These are phyloP conservation scores for Pseudopithomyces chartarum DNA, from an alignment of 2,329 filamentous ascomycete species.

Conservation along the genomic window DNA sequence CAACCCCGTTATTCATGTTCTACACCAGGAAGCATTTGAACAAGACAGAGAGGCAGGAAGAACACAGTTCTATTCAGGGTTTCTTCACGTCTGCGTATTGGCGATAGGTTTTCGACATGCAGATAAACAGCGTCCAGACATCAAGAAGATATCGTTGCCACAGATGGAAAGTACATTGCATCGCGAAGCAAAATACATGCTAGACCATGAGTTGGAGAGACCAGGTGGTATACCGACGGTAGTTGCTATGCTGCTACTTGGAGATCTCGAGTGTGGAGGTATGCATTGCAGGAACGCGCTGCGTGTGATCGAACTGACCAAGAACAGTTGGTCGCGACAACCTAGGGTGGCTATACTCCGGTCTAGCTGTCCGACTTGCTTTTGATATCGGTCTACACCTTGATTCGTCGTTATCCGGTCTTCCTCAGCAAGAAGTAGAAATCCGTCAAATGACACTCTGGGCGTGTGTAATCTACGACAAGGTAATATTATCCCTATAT, in stretches of 20 bases:
- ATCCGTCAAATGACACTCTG: slow-evolving; percentile 59
- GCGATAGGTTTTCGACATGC: slow-evolving; percentile 60
- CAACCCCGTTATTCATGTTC: slow-evolving; percentile 55
- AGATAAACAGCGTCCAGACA: slow-evolving; percentile 55
- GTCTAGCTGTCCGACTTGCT: slow-evolving; percentile 42
- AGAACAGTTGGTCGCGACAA: slow-evolving; percentile 56
- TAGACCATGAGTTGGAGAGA: slow-evolving; percentile 59
- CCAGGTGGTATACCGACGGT: slow-evolving; percentile 60
- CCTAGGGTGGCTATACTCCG: slow-evolving; percentile 60
- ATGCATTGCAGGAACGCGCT: background rate
- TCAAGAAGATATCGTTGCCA: slow-evolving; percentile 53
- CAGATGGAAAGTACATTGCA: slow-evolving; percentile 59
- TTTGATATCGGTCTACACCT: slow-evolving; percentile 51
- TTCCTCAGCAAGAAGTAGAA: slow-evolving; percentile 54
- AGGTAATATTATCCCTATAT: slow-evolving; percentile 30
- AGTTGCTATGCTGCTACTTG: slow-evolving; percentile 57
- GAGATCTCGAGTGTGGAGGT: slow-evolving; percentile 58
- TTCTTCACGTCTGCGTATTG: slow-evolving; percentile 58
- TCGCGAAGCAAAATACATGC: slow-evolving; percentile 60
- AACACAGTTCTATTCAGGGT: slow-evolving; percentile 57
- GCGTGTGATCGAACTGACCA: slow-evolving; percentile 1
- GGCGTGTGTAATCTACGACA: slow-evolving; percentile 60
- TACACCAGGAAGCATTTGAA: slow-evolving; percentile 58
- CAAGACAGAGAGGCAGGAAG: slow-evolving; percentile 53
- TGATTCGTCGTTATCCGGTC: slow-evolving; percentile 48